phyloP scores from a whole-genome alignment of 108 stramenopile genomes.

The Skeletonema costatum region DNA sequence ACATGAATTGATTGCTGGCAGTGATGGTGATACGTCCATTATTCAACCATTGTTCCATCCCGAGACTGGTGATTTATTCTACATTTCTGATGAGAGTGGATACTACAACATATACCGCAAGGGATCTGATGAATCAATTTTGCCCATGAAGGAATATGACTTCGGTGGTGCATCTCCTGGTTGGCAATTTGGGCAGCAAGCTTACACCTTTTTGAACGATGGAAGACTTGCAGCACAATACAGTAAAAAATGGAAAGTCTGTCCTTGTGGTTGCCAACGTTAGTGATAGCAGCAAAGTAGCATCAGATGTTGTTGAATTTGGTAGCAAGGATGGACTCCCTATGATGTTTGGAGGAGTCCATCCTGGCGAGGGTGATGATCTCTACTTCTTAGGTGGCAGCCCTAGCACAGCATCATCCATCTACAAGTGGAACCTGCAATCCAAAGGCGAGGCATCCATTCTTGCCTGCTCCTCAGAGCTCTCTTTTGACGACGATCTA shows the following conservation, averaged over 20 bases:
- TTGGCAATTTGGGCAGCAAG: conserved; percentile 68
- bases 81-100: conserved; percentile 68
- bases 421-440: conserved; percentile 63
- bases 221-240: conserved; percentile 62
- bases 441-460: conserved; percentile 29
- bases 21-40: conserved; percentile 65
- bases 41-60: conserved; percentile 74
- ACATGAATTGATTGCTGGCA: conserved; percentile 56
- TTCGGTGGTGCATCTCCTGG: conserved; percentile 70
- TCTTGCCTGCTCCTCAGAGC: conserved; percentile 55
- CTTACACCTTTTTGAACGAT: conserved; percentile 60
- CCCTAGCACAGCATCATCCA: conserved; percentile 51
- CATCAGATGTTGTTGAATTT: conserved; percentile 40
- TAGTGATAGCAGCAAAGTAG: conserved; percentile 1
- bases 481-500: conserved; percentile 44
- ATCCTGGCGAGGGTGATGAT: conserved; percentile 24
- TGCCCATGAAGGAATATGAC: conserved; percentile 54
- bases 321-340: conserved; percentile 52
- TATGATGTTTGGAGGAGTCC: conserved; percentile 58
- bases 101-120: conserved; percentile 70
- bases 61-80: conserved; percentile 52
- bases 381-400: conserved; percentile 73
- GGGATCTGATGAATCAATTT: conserved; percentile 16
- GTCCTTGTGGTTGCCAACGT: conserved; percentile 55
- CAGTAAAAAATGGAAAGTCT: conserved; percentile 50